Evolutionary conservation across 768 basidiomycete genomes (phyloP), one percentile per base, ranked within the genome.

Genomic region (Gyrodon lividus): DNA sequence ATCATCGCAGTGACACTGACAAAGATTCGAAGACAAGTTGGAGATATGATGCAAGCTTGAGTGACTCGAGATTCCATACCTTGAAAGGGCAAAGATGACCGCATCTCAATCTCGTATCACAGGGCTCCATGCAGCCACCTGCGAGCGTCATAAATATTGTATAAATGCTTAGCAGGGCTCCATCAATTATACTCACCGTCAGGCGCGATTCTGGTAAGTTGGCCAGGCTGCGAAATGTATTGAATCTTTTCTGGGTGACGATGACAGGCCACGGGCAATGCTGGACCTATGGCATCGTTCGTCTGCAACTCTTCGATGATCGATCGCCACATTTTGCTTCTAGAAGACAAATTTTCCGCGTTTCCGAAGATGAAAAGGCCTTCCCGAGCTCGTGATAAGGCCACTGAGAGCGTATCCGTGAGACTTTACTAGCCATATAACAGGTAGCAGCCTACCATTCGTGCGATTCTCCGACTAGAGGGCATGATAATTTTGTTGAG

Each of bases 301-400:
- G 56, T 58, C 31, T 82, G 77, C 38, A 90, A 70, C 57, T 84
- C 77, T n/a, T 82, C 74, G 2, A 87, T 66, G 13, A 88, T 72
- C 0, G 63, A 68, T 1, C 62, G 64, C 89, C 87, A 90, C 68
- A 84, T 85, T 9, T 61, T 45, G 51, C 78, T 82, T 50, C 69
- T 72, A 14, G 73, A 67, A 4, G 77, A 69, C 38, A 87, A 61
- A 37, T 82, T 78, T 0, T 74, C 63, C 0, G 84, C 80, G 47
- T 89, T 88, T 20, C 89, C 89, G 4, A 91, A 67, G 28, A 92
- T 79, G 59, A 77, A 90, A 2, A 92, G 69, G 5, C 89, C 89
- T 53, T 91, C 81, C 43, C 80, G 77, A 4, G 89, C 88, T 19
- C 89, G 76, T 19, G 87, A 89, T 4, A 91, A 64, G 0, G 89